phyloP scores from a whole-genome alignment of 2,329 filamentous ascomycete species.

The Thelonectria olida region DNA sequence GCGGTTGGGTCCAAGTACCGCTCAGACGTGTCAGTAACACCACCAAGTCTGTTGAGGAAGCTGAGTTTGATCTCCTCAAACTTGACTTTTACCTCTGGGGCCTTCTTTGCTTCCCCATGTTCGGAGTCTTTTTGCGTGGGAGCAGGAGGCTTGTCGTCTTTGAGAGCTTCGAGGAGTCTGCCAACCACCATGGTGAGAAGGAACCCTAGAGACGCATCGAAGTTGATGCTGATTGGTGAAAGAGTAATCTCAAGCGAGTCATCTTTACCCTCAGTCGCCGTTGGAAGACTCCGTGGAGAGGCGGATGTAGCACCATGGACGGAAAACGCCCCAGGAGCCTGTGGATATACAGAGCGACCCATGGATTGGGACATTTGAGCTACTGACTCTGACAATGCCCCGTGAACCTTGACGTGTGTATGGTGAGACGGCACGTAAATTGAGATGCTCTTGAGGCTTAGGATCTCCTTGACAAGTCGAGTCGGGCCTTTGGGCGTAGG shows the following conservation, averaged over 20 bases:
- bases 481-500: slow-evolving; percentile 63
- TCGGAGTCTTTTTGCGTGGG: slow-evolving; percentile 21
- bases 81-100: slow-evolving; percentile 54
- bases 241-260: slow-evolving; percentile 57
- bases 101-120: slow-evolving; percentile 21
- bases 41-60: slow-evolving; percentile 64
- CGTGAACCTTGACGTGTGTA: slow-evolving; percentile 51
- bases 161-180: slow-evolving; percentile 58
- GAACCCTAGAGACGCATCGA: slow-evolving; percentile 66
- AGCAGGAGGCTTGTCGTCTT: slow-evolving; percentile 32
- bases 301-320: slow-evolving; percentile 45
- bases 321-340: slow-evolving; percentile 71
- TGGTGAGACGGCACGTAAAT: slow-evolving; percentile 64
- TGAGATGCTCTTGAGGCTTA: slow-evolving; percentile 60
- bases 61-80: slow-evolving; percentile 62
- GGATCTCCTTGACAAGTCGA: slow-evolving; percentile 64
- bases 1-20: slow-evolving; percentile 53
- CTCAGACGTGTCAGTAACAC: slow-evolving; percentile 60
- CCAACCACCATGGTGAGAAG: slow-evolving; percentile 61
- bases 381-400: slow-evolving; percentile 40
- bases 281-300: slow-evolving; percentile 8
- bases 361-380: slow-evolving; percentile 44
- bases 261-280: slow-evolving; percentile 22
- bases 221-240: slow-evolving; percentile 62
- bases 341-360: slow-evolving; percentile 53